These are phyloP conservation scores for Adansonia digitata DNA, from an alignment of 345 rosid species.

Conservation along the genomic window DNA sequence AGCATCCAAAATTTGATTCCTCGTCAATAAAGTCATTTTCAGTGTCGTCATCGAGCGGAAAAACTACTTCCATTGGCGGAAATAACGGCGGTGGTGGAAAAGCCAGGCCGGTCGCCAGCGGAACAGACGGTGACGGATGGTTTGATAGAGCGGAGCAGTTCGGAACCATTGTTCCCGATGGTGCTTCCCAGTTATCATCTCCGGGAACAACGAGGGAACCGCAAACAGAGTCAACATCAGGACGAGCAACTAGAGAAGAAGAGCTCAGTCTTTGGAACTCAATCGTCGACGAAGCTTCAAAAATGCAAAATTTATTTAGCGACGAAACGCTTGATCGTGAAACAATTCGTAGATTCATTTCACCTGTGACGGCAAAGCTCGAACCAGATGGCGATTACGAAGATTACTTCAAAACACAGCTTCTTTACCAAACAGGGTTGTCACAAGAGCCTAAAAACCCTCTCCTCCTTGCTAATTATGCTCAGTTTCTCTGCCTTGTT, in stretches of 20 bases:
- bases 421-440: slow-evolving; percentile 47
- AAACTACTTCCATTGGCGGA: slow-evolving; percentile 50
- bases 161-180: slow-evolving; percentile 44
- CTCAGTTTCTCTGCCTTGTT: slow-evolving; percentile 79
- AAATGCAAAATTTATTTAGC: slow-evolving; percentile 38
- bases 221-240: slow-evolving; percentile 48
- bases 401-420: slow-evolving; percentile 58
- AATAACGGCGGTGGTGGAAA: slow-evolving; percentile 77
- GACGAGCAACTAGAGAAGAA: slow-evolving; percentile 38
- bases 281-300: slow-evolving; percentile 60
- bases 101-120: slow-evolving; percentile 41
- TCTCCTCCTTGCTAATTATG: slow-evolving; percentile 77
- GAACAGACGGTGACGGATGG: slow-evolving; percentile 70
- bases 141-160: slow-evolving; percentile 41
- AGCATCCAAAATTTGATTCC: slow-evolving; percentile 37
- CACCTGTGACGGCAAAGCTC: slow-evolving; percentile 47
- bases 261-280: slow-evolving; percentile 62
- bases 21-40: slow-evolving; percentile 43
- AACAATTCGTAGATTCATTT: slow-evolving; percentile 46
- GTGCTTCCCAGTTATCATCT: slow-evolving; percentile 57
- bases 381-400: slow-evolving; percentile 52
- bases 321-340: slow-evolving; percentile 51
- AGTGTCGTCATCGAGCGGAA: slow-evolving; percentile 42
- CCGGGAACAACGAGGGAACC: slow-evolving; percentile 28
- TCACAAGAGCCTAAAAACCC: slow-evolving; percentile 60